A percentile compares a stretch with the other conserved stretches of the same genome.
These are phyloP conservation scores for Pulveroboletus sp. DNA, from an alignment of 768 basidiomycete genomes.

Conservation along the genomic window DNA sequence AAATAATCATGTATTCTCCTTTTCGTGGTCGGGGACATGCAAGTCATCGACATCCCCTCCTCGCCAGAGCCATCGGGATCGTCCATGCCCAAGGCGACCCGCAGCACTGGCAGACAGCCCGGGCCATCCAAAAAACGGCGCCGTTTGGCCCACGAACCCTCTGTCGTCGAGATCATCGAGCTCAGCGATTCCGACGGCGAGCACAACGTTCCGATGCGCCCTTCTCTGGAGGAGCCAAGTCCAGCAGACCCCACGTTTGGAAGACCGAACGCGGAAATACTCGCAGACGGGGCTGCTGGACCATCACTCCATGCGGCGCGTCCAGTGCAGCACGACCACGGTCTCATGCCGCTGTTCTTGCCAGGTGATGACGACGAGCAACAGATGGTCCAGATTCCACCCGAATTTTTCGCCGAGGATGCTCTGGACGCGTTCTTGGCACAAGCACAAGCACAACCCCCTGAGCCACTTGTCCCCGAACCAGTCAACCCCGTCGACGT, in stretches of 20 bases:
- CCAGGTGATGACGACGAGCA: slow-evolving; percentile 37
- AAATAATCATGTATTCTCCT: background rate
- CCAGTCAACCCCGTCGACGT: slow-evolving; percentile 23
- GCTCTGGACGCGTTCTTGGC: background rate
- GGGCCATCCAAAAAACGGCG: slow-evolving; percentile 15
- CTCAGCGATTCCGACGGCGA: slow-evolving; percentile 52
- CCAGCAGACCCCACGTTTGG: slow-evolving; percentile 11
- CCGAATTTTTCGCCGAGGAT: background rate
- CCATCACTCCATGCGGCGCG: slow-evolving; percentile 10
- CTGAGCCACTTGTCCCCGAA: slow-evolving; percentile 3
- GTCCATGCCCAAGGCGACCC: slow-evolving; percentile 11
- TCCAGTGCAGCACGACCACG: background rate
- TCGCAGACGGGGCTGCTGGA: slow-evolving; percentile 10
- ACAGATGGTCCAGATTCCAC: background rate
- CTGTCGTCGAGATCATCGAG: slow-evolving; percentile 41
- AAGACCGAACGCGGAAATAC: slow-evolving; percentile 9
- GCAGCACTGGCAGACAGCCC: slow-evolving; percentile 20
- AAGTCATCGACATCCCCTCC: slow-evolving; percentile 25
- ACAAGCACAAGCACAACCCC: background rate
- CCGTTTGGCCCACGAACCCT: slow-evolving; percentile 7
- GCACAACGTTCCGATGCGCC: background rate
- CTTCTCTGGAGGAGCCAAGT: slow-evolving; percentile 1
- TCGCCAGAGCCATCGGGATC: slow-evolving; percentile 21
- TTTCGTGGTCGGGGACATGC: slow-evolving; percentile 13
- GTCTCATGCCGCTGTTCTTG: slow-evolving; percentile 32